Evolutionary conservation across 352 stramenopile genomes (phyloP), one percentile per base, ranked within the genome.

Genomic region (Peronospora destructor): DNA sequence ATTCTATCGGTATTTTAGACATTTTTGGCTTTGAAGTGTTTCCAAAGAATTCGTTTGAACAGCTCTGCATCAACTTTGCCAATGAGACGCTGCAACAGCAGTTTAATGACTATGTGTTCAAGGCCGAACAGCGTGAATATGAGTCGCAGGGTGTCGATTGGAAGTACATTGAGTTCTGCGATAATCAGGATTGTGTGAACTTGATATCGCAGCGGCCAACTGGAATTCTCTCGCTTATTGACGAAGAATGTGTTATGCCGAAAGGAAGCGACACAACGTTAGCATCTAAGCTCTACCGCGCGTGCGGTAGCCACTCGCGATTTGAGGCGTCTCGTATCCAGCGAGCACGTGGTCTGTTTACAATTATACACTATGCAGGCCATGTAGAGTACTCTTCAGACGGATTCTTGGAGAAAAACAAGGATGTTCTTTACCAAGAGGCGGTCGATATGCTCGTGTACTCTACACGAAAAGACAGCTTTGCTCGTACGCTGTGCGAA

Each of bases 1-100:
- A 85, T 33, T 93, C 87, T 52, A 95, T 96, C 29, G 87, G 86
- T 6, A 87, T 96, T 42, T 64, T 96, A 2, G 87, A 96, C 66
- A 95, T 96, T 50, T 96, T 96, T 59, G 87, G 87, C 29, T 96
- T 96, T 37, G 87, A 96, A 45, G 78, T 90, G n/a, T 95, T 96
- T 49, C 73, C 80, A 14, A 70, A 87, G 52, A 96, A 96, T 55
- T 91, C 76, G 44, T 95, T 94, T 52, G 85, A 95, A 59, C 85
- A 95, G 57, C 76, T 95, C 4, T 94, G 82, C 33, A 95, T 95
- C 62, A 95, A 95, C 57, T 95, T 89, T 53, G 76, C 81, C 7
- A 95, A 95, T 50, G 85, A 95, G 47, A 91, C 77, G 29, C 66
- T 95, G 21, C 83, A 95, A 58, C 80, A 90, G 43, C 77, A 93